Conservation (phyloP, 129 eudicot genomes). For the Deinandra increscens region DNA sequence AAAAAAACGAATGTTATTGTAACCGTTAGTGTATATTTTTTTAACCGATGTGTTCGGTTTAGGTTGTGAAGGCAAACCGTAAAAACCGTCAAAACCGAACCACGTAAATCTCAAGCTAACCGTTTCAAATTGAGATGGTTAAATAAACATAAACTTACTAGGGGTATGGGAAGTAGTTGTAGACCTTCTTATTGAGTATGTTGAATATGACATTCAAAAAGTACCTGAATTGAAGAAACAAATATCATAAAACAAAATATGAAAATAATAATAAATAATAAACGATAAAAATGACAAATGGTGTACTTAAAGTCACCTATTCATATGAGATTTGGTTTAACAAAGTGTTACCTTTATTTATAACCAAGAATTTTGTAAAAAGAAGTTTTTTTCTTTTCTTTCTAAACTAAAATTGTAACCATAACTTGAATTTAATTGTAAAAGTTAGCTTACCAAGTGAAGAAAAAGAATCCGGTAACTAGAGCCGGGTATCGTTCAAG, state of each 20-base stretch:
- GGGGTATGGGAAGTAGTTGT: constrained; percentile 69
- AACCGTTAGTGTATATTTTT: not conserved
- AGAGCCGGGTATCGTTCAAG: constrained; percentile 46
- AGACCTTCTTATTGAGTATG: constrained; percentile 63
- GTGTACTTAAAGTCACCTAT: not conserved
- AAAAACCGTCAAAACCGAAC: not conserved
- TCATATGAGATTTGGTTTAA: not conserved
- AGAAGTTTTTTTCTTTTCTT: too few species aligned
- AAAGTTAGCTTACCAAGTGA: constrained; percentile 44
- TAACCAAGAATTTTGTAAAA: not conserved
- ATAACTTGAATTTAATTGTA: too few species aligned
- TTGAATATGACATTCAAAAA: constrained; percentile 63
- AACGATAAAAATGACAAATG: not conserved
- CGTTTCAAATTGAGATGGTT: not conserved
- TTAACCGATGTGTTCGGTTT: too few species aligned
- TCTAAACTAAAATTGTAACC: too few species aligned
- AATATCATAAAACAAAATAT: too few species aligned
- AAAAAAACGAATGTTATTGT: constrained; percentile 16
- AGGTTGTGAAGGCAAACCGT: too few species aligned
- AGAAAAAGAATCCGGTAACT: constrained; percentile 63
- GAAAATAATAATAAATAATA: not conserved
- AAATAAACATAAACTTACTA: constrained; percentile 48
- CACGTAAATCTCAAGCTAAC: not conserved
- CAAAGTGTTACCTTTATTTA: not conserved
- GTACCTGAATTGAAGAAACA: constrained; percentile 33